Evolutionary conservation across 305 asterid genomes (phyloP).

Genomic region (Fraxinus velutina): DNA sequence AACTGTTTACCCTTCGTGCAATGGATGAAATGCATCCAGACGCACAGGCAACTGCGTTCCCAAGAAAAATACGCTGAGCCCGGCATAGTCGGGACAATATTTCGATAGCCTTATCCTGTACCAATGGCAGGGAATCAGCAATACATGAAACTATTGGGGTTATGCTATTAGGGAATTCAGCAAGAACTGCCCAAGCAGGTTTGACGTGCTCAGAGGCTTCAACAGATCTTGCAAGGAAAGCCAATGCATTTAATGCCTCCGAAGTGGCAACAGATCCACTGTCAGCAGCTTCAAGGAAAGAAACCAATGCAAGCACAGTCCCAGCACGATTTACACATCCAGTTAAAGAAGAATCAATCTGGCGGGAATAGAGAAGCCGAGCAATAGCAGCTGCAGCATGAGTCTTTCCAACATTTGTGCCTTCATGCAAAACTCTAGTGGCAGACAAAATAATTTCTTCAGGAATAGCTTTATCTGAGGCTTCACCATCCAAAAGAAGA

Average conservation of each 20-base stretch:
- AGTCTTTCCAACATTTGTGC: constrained; percentile 65
- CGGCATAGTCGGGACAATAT: constrained; percentile 68
- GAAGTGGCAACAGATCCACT: constrained; percentile 63
- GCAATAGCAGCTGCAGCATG: constrained; percentile 96
- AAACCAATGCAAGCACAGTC: constrained; percentile 85
- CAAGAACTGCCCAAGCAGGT: constrained; percentile 92
- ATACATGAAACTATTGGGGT: constrained; percentile 78
- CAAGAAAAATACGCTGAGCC: constrained; percentile 73
- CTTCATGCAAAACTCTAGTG: constrained; percentile 81
- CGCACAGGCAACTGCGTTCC: constrained; percentile 59
- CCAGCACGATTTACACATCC: constrained; percentile 82
- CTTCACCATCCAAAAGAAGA: constrained; percentile 80
- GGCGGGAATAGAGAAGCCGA: constrained; percentile 73
- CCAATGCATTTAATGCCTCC: constrained; percentile 83
- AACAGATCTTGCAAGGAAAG: constrained; percentile 64
- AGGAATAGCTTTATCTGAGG: constrained; percentile 58
- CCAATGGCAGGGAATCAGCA: constrained; percentile 64
- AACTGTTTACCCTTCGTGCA: constrained; percentile 65
- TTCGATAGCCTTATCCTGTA: constrained; percentile 92
- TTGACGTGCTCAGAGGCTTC: constrained; percentile 55
- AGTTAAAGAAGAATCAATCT: constrained; percentile 54
- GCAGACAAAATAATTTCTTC: constrained; percentile 88
- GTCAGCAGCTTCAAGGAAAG: constrained; percentile 74
- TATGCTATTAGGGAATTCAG: constrained; percentile 77
- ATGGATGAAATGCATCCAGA: constrained; percentile 75